Evolutionary conservation across 192 early-diverging fungal species (phyloP).

Genomic region (Podila epigama): DNA sequence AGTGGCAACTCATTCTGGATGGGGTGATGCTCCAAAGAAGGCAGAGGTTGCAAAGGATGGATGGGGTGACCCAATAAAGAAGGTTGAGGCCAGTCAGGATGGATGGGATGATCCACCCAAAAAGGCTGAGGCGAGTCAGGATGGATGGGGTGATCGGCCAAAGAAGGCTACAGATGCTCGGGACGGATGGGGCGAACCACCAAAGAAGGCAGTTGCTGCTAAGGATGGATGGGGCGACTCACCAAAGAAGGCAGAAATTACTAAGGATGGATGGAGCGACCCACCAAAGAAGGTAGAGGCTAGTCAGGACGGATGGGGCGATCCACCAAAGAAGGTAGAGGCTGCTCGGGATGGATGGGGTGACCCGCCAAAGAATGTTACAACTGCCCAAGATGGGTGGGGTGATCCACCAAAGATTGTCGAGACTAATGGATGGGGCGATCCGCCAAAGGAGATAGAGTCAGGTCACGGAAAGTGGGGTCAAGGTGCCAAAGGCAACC

Average conservation of each 20-base stretch:
- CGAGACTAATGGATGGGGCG: not conserved
- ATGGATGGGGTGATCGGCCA: no score
- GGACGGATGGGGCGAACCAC: conserved; percentile 6
- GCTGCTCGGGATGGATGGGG: conserved; percentile 4
- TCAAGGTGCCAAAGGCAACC: no score
- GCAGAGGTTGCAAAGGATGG: no score
- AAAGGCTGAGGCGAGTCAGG: no score
- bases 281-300: not conserved
- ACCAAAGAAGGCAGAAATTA: not conserved
- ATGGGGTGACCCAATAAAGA: not conserved
- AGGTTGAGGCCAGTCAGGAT: no score
- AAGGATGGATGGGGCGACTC: not conserved
- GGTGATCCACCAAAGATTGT: not conserved
- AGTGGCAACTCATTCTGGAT: no score
- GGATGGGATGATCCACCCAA: no score
- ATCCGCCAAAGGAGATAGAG: not conserved
- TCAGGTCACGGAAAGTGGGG: not conserved
- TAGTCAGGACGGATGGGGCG: not conserved
- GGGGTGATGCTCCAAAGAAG: not conserved
- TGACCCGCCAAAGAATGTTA: not conserved
- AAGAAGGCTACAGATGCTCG: not conserved
- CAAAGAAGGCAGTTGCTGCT: not conserved
- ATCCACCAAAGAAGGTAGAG: not conserved
- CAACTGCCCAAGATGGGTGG: conserved; percentile 1
- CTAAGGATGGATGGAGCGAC: not conserved